These are phyloP conservation scores for Penicillium expansum DNA, from an alignment of 2,329 filamentous ascomycete genomes.

Conservation along the genomic window DNA sequence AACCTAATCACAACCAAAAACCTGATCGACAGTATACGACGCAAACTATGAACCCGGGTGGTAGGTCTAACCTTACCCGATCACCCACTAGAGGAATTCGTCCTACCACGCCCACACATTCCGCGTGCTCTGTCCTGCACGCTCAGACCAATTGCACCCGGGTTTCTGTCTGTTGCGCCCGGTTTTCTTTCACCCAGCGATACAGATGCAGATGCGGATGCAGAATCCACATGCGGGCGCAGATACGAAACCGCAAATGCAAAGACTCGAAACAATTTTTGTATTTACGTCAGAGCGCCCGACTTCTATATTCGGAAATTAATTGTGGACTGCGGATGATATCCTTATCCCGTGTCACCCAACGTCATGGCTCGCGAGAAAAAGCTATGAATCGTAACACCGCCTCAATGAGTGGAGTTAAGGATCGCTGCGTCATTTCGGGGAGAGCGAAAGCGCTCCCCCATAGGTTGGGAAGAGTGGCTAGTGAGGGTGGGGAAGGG, in stretches of 20 bases:
- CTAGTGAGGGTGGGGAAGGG: neutral
- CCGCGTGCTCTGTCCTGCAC: neutral
- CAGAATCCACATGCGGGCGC: neutral
- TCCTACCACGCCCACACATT: neutral
- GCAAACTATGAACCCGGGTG: neutral
- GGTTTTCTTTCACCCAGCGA: neutral
- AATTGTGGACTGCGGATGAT: neutral
- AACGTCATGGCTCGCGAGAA: constrained; percentile 1
- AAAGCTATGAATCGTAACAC: constrained; percentile 1
- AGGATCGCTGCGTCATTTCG: neutral
- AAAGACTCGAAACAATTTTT: neutral
- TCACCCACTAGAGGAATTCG: neutral
- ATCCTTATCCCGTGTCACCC: neutral
- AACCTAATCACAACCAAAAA: neutral
- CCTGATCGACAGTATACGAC: neutral
- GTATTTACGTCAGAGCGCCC: neutral
- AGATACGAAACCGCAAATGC: neutral
- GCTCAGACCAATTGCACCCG: neutral
- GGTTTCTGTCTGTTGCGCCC: neutral
- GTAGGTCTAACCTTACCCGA: neutral
- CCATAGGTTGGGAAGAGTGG: constrained; percentile 2
- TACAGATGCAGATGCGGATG: neutral
- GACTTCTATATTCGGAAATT: neutral
- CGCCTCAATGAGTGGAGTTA: constrained; percentile 7
- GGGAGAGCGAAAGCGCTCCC: neutral